A percentile compares a stretch with the other conserved stretches of the same genome.
Conservation (phyloP, 2,329 filamentous ascomycete species). For the Arthrobotrys iridis region DNA sequence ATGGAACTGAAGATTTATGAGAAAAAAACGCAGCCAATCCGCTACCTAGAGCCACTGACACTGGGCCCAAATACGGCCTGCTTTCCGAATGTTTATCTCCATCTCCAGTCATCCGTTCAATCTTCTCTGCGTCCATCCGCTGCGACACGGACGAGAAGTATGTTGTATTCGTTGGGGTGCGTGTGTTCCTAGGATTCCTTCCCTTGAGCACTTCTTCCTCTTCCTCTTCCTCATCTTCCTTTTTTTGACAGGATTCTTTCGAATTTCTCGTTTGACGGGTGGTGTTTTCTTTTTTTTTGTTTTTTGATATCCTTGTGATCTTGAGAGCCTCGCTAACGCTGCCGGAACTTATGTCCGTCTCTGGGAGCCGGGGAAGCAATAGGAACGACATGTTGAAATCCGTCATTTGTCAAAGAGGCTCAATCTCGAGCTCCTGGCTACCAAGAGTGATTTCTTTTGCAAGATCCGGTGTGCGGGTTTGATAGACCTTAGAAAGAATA, state of each 20-base stretch:
- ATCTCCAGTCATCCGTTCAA: conserved; percentile 44
- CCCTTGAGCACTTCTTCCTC: conserved; percentile 8
- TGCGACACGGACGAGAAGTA: conserved; percentile 49
- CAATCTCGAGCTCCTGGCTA: conserved; percentile 78
- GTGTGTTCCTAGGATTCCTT: conserved; percentile 60
- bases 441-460: conserved; percentile 79
- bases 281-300: conserved; percentile 47
- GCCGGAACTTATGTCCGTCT: background rate
- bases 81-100: conserved; percentile 46
- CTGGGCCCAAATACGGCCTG: conserved; percentile 46
- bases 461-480: conserved; percentile 82
- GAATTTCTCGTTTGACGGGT: conserved; percentile 14
- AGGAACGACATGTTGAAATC: conserved; percentile 83
- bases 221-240: background rate
- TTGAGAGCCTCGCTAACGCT: conserved; percentile 29
- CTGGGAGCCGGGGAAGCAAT: conserved; percentile 13
- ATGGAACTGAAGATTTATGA: conserved; percentile 52
- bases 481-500: conserved; percentile 67
- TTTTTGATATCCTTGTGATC: conserved; percentile 19
- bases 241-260: background rate
- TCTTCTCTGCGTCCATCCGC: conserved; percentile 43
- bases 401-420: conserved; percentile 76
- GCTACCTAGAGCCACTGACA: conserved; percentile 36
- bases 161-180: conserved; percentile 78
- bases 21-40: conserved; percentile 36